phyloP scores from a whole-genome alignment of 768 basidiomycete genomes.

The Leccinum sublutescens region DNA sequence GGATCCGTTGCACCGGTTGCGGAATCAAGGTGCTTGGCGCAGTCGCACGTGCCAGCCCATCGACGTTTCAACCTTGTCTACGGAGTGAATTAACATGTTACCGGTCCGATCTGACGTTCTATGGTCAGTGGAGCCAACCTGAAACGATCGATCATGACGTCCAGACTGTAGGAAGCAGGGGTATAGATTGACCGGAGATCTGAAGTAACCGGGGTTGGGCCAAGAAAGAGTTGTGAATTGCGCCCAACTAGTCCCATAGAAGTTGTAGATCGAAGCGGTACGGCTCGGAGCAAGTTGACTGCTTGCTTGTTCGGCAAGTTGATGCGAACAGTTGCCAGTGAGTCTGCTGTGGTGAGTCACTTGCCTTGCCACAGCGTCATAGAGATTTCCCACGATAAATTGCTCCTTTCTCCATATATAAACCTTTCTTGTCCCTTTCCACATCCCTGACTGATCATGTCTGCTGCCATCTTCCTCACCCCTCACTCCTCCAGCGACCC shows the following conservation, averaged over 20 bases:
- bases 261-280: no score
- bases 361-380: no score
- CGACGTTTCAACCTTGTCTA: constrained; percentile 1
- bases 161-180: not conserved
- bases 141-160: constrained; percentile 3
- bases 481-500: constrained; percentile 1
- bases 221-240: no score
- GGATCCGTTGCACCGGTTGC: not conserved
- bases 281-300: no score
- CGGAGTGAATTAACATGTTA: not conserved
- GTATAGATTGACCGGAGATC: not conserved
- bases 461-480: constrained; percentile 2
- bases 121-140: not conserved
- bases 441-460: not conserved
- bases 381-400: constrained; percentile 19
- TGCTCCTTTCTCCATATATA: constrained; percentile 19
- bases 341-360: no score
- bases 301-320: no score
- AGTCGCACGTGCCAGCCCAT: not conserved
- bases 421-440: not conserved
- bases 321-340: no score
- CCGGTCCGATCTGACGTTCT: not conserved
- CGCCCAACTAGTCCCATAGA: no score
- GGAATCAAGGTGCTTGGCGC: not conserved
- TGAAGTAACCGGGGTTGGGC: not conserved